Evolutionary conservation across 1,284 basidiomycete genomes (phyloP).

Genomic region (Ustilago lituana): DNA sequence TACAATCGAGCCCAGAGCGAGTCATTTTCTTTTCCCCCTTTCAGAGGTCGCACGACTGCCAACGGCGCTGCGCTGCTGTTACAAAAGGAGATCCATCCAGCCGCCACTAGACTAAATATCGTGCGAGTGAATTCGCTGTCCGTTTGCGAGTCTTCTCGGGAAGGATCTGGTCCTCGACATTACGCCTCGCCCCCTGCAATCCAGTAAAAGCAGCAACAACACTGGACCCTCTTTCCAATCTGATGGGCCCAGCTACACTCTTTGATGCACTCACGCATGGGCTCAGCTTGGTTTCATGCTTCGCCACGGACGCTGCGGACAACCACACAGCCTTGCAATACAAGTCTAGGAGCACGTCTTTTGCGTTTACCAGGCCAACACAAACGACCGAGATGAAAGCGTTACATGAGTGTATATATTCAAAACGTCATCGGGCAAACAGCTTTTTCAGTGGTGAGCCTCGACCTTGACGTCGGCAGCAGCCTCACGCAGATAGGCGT

Average conservation of each 20-base stretch:
- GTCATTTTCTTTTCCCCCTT: constrained; percentile 34
- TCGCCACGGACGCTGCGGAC: no score
- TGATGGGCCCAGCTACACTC: neutral
- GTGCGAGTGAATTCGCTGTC: neutral
- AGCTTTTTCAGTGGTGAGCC: constrained; percentile 60
- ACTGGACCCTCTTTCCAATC: constrained; percentile 7
- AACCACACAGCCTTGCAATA: no score
- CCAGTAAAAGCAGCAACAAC: neutral
- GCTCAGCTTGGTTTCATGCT: no score
- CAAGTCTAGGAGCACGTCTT: constrained; percentile 15
- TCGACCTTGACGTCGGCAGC: constrained; percentile 63
- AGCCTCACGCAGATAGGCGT: constrained; percentile 66
- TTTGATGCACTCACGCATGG: no score
- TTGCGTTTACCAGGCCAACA: constrained; percentile 15
- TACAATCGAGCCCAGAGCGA: no score
- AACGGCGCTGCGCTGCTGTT: neutral
- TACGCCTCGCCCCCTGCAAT: no score
- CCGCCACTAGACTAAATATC: neutral
- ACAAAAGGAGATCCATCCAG: neutral
- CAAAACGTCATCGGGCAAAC: no score
- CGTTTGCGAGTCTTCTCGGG: no score
- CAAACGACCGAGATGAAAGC: neutral
- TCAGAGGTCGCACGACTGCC: constrained; percentile 4
- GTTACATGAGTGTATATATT: constrained; percentile 12
- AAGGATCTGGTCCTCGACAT: no score